These are phyloP conservation scores for Erodium moschatum DNA, from an alignment of 441 rosid species.

Conservation along the genomic window DNA sequence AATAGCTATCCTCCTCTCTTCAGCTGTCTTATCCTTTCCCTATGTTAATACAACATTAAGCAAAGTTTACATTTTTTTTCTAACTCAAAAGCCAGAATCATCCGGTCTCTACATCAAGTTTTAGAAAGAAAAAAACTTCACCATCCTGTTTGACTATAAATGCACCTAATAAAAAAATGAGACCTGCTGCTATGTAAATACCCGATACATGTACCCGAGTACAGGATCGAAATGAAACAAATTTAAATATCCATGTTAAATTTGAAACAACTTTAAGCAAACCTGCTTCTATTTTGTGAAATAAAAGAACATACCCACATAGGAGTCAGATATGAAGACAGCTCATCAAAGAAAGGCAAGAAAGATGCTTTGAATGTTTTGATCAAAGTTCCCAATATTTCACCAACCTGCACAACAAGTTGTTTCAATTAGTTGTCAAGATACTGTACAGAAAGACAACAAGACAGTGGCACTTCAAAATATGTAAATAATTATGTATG, in stretches of 20 bases:
- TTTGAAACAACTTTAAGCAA: neutral
- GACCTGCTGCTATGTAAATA: too few relatives aligned
- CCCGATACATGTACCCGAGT: too few relatives aligned
- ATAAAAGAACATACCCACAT: conserved; percentile 81
- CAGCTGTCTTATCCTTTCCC: conserved; percentile 98
- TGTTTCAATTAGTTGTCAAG: neutral
- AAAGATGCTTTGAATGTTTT: conserved; percentile 87
- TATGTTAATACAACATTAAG: conserved; percentile 21
- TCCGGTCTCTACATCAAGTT: too few relatives aligned
- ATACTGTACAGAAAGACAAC: neutral
- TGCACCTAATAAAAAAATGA: too few relatives aligned
- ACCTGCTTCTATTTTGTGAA: neutral
- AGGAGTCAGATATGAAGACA: conserved; percentile 88
- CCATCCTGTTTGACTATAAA: neutral
- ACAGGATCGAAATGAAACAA: neutral
- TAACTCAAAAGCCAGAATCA: too few relatives aligned
- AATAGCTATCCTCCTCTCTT: conserved; percentile 98
- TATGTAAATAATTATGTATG: conserved; percentile 16
- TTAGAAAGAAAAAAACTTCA: neutral
- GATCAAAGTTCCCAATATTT: conserved; percentile 92
- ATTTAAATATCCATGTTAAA: too few relatives aligned
- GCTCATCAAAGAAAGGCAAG: conserved; percentile 87
- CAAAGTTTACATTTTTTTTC: neutral
- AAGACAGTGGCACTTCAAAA: neutral
- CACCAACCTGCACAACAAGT: conserved; percentile 66